These are phyloP conservation scores for Amesomyces nigricolor DNA, from an alignment of 2,329 filamentous ascomycete species.

Conservation along the genomic window DNA sequence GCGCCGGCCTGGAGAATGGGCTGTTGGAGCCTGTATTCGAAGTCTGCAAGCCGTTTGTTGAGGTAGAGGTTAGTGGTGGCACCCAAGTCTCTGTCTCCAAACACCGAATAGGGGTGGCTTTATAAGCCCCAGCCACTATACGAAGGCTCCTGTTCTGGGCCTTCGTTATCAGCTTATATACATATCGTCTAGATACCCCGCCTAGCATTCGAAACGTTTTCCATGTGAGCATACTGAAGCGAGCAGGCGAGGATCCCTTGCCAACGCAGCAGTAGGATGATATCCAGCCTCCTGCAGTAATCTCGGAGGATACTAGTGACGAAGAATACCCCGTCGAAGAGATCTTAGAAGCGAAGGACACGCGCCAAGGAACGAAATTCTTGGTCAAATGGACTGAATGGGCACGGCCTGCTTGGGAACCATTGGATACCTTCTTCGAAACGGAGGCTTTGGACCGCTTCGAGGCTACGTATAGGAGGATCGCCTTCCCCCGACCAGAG, in stretches of 20 bases:
- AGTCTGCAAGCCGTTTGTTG: too few relatives aligned
- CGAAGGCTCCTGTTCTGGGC: not conserved
- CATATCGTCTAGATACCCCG: slow-evolving; percentile 3
- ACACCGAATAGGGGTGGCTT: not conserved
- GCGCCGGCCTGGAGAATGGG: too few relatives aligned
- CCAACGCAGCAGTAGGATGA: slow-evolving; percentile 1
- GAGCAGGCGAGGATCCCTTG: slow-evolving; percentile 1
- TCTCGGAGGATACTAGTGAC: not conserved
- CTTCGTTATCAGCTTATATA: not conserved
- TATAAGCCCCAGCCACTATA: slow-evolving; percentile 4
- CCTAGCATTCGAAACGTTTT: slow-evolving; percentile 3
- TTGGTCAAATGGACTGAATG: not conserved
- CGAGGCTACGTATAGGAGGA: not conserved
- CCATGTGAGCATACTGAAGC: not conserved
- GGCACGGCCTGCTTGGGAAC: not conserved
- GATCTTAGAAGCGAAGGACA: not conserved
- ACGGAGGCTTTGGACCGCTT: slow-evolving; percentile 2
- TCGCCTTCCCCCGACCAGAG: not conserved
- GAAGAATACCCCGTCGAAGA: not conserved
- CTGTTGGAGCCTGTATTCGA: too few relatives aligned
- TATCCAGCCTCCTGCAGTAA: too few relatives aligned
- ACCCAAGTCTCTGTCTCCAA: not conserved
- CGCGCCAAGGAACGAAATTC: not conserved
- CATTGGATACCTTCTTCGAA: not conserved
- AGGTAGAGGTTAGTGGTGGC: too few relatives aligned